Percentiles rank a stretch among this genome's conserved stretches.
Evolutionary conservation across 2,329 filamentous ascomycete species (phyloP).

Genomic region (Alternaria incomplexa): DNA sequence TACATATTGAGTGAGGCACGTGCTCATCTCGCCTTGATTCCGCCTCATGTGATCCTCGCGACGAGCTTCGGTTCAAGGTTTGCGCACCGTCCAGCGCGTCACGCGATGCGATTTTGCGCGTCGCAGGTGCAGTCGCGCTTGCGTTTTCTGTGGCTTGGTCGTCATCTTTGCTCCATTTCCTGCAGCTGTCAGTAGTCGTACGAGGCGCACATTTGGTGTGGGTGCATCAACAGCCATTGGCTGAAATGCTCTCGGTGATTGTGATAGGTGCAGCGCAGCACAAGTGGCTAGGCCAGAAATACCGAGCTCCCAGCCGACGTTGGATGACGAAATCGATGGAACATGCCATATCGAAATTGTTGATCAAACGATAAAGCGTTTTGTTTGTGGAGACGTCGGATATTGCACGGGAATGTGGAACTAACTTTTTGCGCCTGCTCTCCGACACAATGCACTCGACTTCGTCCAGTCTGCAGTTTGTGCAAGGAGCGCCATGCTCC

Average conservation of each 20-base stretch:
- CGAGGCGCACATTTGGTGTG: constrained; percentile 2
- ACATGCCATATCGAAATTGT: constrained; percentile 5
- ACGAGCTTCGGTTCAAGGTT: constrained; percentile 36
- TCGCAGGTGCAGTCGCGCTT: constrained; percentile 28
- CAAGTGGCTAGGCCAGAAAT: constrained; percentile 27
- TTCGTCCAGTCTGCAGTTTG: constrained; percentile 82
- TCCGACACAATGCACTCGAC: constrained; percentile 73
- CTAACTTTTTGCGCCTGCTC: constrained; percentile 85
- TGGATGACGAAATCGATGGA: constrained; percentile 31
- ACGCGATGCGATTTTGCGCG: constrained; percentile 49
- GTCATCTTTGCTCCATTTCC: constrained; percentile 54
- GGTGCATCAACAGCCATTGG: constrained; percentile 7
- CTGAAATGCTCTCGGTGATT: constrained; percentile 10
- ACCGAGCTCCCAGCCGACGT: constrained; percentile 19
- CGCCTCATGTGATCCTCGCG: constrained; percentile 51
- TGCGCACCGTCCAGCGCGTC: constrained; percentile 46
- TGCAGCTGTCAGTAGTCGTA: constrained; percentile 33
- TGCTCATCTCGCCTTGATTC: constrained; percentile 61
- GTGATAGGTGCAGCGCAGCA: constrained; percentile 25
- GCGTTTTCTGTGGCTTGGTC: constrained; percentile 36
- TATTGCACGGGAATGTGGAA: constrained; percentile 38
- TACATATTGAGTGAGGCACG: constrained; percentile 69
- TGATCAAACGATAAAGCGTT: constrained; percentile 14
- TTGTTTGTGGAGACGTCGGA: constrained; percentile 27
- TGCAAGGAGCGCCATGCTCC: constrained; percentile 82